Evolutionary conservation across 2,329 filamentous ascomycete genomes (phyloP), one percentile per base, ranked within the genome.

Genomic region (Colletotrichum brevisporum): DNA sequence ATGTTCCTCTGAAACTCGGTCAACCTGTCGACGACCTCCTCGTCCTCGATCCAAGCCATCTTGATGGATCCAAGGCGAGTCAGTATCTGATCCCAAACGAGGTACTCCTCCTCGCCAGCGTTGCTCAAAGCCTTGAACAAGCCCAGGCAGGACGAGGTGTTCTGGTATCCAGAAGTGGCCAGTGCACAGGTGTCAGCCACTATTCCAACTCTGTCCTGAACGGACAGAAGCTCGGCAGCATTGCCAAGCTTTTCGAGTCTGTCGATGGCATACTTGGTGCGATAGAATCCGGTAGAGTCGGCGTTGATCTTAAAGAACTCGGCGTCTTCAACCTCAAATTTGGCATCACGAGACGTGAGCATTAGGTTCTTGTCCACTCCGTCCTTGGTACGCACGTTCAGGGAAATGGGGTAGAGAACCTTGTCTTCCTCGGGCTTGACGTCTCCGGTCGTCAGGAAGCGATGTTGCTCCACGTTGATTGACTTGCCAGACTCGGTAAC

Each of bases 241-340:
- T 94, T 84, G 27, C 95, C 95, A 45, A 98, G 91, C 85, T 97
- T 97, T 74, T 90, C 87, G 52, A 98, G 88, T 43, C 95, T 91
- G 75, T 94, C 91, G 2, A 94, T 92, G 2, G 90, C 87, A 83
- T 98, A 98, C 0, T 91, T 93, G 0, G 95, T 98, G 69, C 95
- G 91, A 85, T 97, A 98, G 72, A 98, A 91, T 73, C 93, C 93
- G 24, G 94, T 95, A 80, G 98, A 95, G 78, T 98, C 94, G 16
- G 95, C 94, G 77, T 98, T 98, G 70, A 98, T 85, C 86, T 98
- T 98, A 90, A 92, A 98, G 83, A 98, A 98, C 76, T 97, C 94
- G 60, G 91, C 83, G 76, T 92, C 89, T 21, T 92, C 88, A 27
- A 98, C 79, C 82, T 94, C 91, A 83, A 97, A 94, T 71, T 91